phyloP scores from a whole-genome alignment of 768 basidiomycete species.

The Termitomyces titanicus region DNA sequence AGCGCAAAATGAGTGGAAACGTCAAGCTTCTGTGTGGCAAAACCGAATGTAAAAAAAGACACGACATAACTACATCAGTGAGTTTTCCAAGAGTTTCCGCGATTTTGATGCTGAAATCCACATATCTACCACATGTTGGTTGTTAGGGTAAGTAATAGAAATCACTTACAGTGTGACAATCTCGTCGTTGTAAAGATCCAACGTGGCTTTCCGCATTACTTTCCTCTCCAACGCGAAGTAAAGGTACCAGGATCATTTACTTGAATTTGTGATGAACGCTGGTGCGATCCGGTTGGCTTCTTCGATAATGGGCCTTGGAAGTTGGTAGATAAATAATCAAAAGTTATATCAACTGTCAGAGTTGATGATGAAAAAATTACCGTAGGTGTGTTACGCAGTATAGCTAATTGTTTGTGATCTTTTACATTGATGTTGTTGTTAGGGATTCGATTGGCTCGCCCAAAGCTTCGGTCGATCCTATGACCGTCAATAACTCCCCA shows the following conservation, averaged over 20 bases:
- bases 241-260: conserved; percentile 35
- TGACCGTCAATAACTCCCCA: too few relatives aligned
- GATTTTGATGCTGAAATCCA: background rate
- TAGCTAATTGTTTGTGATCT: conserved; percentile 20
- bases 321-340: background rate
- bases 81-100: background rate
- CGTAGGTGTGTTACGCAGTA: conserved; percentile 28
- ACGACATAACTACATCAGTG: background rate
- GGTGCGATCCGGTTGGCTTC: conserved; percentile 30
- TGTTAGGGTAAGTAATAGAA: background rate
- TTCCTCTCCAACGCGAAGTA: background rate
- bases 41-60: too few relatives aligned
- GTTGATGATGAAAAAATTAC: conserved; percentile 9
- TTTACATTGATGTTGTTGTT: conserved; percentile 22
- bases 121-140: background rate
- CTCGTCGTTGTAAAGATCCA: background rate
- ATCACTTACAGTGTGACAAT: background rate
- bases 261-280: conserved; percentile 30
- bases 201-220: background rate
- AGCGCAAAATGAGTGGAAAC: too few relatives aligned
- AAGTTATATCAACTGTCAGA: background rate
- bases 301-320: conserved; percentile 25
- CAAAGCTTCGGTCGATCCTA: too few relatives aligned
- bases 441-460: conserved; percentile 28
- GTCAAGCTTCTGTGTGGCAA: too few relatives aligned